Evolutionary conservation across 2,329 filamentous ascomycete genomes (phyloP), one percentile per base, ranked within the genome.

Genomic region (Alternaria sp.): DNA sequence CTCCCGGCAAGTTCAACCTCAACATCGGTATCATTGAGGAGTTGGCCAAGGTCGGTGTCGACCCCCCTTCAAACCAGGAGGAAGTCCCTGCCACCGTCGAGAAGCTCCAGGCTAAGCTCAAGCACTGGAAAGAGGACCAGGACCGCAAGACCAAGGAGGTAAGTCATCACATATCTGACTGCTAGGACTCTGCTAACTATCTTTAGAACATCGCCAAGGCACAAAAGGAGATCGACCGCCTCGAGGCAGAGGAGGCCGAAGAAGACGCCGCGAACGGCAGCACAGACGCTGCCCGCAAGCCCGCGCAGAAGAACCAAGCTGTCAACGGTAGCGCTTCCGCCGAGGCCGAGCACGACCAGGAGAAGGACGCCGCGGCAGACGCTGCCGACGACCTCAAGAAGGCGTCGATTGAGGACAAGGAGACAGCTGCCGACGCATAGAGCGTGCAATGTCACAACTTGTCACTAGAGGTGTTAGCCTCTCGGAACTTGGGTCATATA

Each of bases 21-120:
- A 94, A 92, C 71, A 91, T 95, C 52, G 92, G 93, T 60, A 90
- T 98, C 69, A 93, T 99, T 50, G 93, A 97, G 81, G 92, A 97
- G 80, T 91, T 97, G 68, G 85, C 88, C 69, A 91, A 91, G 80
- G 86, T 98, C 77, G 90, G 90, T 72, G 88, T 98, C 69, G 90
- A 97, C 61, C 92, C 94, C 54, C 95, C 95, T 32, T 93, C 94
- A 86, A 92, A 89, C 80, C 88, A 93, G 74, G 86, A 89, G 57
- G 94, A 97, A 73, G 89, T 98, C 14, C 89, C 94, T 27, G 84
- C 84, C 62, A 88, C 91, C 14, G 83, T 92, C 48, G 93, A 97
- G 84, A 94, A 97, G 85, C 87, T 98, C 73, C 93, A 94, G 82
- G 92, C 89, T 76, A 98, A 98, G 87, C 86, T 98, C 54, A 89